Evolutionary conservation across 176 grass and related monocot genomes (phyloP).

Genomic region (Chrysopogon serrulatus): DNA sequence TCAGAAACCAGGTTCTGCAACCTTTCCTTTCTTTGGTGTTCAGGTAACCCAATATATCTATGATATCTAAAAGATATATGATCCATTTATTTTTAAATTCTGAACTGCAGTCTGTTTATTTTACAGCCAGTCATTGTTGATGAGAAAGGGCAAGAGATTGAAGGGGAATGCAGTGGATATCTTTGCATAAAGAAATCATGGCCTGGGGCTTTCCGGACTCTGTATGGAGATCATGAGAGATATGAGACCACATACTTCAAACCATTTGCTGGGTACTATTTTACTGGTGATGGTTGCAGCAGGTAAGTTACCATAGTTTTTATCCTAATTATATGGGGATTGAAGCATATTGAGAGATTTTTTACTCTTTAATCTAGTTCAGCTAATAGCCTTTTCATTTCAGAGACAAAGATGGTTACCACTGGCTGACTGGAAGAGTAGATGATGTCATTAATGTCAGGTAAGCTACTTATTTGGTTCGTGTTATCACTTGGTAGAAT

Average conservation of each 20-base stretch:
- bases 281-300: slow-evolving; percentile 94
- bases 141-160: slow-evolving; percentile 86
- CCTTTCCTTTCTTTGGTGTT: slow-evolving; percentile 95
- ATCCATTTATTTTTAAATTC: not conserved
- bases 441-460: slow-evolving; percentile 99
- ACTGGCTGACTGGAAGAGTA: slow-evolving; percentile 96
- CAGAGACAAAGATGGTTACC: slow-evolving; percentile 95
- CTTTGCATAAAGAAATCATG: slow-evolving; percentile 99
- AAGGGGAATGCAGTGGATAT: slow-evolving; percentile 92
- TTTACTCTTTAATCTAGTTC: slow-evolving; percentile 1
- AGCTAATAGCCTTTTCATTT: slow-evolving; percentile 24
- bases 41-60: slow-evolving; percentile 49
- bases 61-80: not conserved
- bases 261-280: slow-evolving; percentile 95
- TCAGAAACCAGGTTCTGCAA: slow-evolving; percentile 96
- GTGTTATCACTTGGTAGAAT: not conserved
- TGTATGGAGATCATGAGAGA: slow-evolving; percentile 97
- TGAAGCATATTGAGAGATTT: not conserved
- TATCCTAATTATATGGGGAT: not conserved
- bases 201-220: slow-evolving; percentile 94
- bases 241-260: slow-evolving; percentile 98
- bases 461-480: slow-evolving; percentile 27
- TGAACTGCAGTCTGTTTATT: not conserved
- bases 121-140: slow-evolving; percentile 86
- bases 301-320: slow-evolving; percentile 42